A percentile compares a stretch with the other conserved stretches of the same genome.
Evolutionary conservation across 139 green algal genomes (phyloP).

Genomic region (Pleodorina starrii): DNA sequence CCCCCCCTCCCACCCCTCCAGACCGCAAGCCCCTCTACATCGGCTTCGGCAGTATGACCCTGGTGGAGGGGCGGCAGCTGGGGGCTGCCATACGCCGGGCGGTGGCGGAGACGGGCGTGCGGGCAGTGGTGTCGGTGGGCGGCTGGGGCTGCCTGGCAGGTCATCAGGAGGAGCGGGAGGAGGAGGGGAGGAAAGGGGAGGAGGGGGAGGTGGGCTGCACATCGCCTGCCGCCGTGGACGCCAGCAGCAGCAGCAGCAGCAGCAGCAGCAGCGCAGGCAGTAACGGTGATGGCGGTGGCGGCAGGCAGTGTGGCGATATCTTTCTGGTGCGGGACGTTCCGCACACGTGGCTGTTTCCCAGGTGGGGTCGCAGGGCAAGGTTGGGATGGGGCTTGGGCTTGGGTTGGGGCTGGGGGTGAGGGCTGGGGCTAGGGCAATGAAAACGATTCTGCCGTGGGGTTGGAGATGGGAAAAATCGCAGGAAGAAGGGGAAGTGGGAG

Average conservation of each 20-base stretch:
- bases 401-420: too few relatives aligned
- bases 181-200: neutral
- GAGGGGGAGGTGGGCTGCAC: neutral
- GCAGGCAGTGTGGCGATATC: neutral
- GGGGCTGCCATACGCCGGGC: conserved; percentile 56
- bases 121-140: conserved; percentile 50
- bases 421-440: too few relatives aligned
- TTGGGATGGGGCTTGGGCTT: too few relatives aligned
- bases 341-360: conserved; percentile 80
- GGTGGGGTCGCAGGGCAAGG: neutral
- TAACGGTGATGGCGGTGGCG: neutral
- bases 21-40: conserved; percentile 42
- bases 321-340: conserved; percentile 58
- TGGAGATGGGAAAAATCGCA: too few relatives aligned
- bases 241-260: too few relatives aligned
- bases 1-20: too few relatives aligned
- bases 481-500: too few relatives aligned
- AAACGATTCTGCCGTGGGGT: too few relatives aligned
- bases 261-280: neutral
- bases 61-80: conserved; percentile 53
- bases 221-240: too few relatives aligned
- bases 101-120: conserved; percentile 13
- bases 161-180: neutral
- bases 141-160: conserved; percentile 42
- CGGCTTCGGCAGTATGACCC: conserved; percentile 62